Evolutionary conservation across 352 stramenopile species (phyloP), one percentile per base, ranked within the genome.

Genomic region (Phytophthora pluvialis): DNA sequence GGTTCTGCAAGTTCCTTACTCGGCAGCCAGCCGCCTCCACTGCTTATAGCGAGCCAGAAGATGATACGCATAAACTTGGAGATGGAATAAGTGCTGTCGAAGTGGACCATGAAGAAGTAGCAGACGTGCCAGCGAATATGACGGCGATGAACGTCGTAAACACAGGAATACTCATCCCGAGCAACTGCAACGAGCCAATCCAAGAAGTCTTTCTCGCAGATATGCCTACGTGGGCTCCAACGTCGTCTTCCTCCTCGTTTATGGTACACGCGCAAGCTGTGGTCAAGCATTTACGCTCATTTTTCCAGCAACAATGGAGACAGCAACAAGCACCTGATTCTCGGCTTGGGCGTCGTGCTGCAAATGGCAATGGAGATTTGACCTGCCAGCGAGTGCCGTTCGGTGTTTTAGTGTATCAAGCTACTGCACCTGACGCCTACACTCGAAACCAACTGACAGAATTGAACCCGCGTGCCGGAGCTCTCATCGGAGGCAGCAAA

Each of bases 141-240:
- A 15, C 31, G 46, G 13, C 32, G 6, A 29, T 11, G 7, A 55
- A 5, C 42, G 15, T 12, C 2, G 44, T 72, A 13, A 60, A 64
- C 11, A 78, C 49, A 28, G 74, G 68, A 1, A 45, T 77, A 26
- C 16, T 80, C 13, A 77, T 82, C 26, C 72, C 74, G n/a, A 67
- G 48, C 40, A 52, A 44, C 18, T 56, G 4, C 44, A 44, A 55
- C 3, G 68, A 74, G 11, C 45, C 71, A 5, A 44, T 82, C 9
- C 55, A 80, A 16, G 74, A 82, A 43, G 47, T 82, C 10, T 82
- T 77, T 53, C 31, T 80, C 16, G 31, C 59, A 6, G 46, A 61
- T 44, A 50, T 51, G n/a, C 43, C 55, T 6, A 13, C 21, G 4
- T 71, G 55, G 61, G 13, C 13, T 28, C 61, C 55, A 44, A 64